A percentile compares a stretch with the other conserved stretches of the same genome.
phyloP scores from a whole-genome alignment of 345 rosid species.

The Syzygium oleosum region DNA sequence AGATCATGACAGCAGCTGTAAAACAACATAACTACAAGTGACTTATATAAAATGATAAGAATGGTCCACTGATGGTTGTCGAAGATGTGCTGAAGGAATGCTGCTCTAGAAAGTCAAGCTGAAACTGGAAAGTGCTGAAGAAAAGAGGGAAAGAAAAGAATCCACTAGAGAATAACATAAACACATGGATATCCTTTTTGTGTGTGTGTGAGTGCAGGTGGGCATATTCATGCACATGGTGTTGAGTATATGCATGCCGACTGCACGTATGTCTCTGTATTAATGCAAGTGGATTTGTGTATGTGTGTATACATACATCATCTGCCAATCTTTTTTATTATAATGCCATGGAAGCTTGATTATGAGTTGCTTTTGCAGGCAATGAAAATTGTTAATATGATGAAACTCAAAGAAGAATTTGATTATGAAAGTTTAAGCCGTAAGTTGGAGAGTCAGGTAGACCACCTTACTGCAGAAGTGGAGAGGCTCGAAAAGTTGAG shows the following conservation, averaged over 20 bases:
- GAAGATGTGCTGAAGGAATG: neutral
- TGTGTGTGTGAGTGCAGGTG: neutral
- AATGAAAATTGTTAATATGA: constrained; percentile 86
- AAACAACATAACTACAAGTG: neutral
- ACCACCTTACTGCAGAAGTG: constrained; percentile 76
- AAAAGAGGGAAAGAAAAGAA: neutral
- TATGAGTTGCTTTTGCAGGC: constrained; percentile 52
- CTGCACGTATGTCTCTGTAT: neutral
- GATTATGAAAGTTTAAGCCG: constrained; percentile 90
- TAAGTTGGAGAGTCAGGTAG: constrained; percentile 75
- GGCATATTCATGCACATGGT: neutral
- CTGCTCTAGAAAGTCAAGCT: neutral
- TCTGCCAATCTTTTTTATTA: neutral
- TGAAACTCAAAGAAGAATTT: constrained; percentile 89
- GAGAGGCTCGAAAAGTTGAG: constrained; percentile 74
- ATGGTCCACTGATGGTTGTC: neutral
- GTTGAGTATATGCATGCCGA: neutral
- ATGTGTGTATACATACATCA: neutral
- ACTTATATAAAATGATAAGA: neutral
- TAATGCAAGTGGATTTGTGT: neutral
- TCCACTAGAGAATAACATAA: neutral
- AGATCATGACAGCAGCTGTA: neutral
- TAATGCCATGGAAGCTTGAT: neutral
- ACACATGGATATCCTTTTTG: neutral
- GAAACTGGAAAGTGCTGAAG: neutral